These are phyloP conservation scores for Clavispora carvajalis DNA, from an alignment of 805 yeast species.

Conservation along the genomic window DNA sequence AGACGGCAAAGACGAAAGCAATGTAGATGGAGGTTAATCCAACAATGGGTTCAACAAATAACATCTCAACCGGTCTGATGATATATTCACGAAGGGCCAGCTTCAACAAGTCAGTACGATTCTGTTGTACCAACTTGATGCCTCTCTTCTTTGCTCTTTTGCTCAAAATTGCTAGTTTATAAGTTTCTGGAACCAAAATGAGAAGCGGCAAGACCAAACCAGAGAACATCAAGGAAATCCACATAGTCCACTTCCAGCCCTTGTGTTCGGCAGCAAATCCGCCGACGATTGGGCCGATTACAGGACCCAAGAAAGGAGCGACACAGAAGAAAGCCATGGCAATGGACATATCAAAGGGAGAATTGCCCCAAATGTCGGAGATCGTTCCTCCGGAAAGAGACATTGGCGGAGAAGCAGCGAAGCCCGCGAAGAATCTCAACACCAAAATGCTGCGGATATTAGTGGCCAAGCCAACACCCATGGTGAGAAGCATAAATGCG, in stretches of 20 bases:
- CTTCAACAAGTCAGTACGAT: constrained; percentile 37
- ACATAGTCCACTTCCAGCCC: constrained; percentile 18
- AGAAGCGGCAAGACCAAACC: constrained; percentile 14
- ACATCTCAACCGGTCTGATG: constrained; percentile 62
- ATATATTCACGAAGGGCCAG: constrained; percentile 46
- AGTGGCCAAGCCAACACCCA: constrained; percentile 16
- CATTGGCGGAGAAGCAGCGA: constrained; percentile 75
- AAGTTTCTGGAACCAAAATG: constrained; percentile 13
- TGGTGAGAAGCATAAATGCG: constrained; percentile 14
- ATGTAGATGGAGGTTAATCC: constrained; percentile 61
- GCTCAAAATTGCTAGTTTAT: constrained; percentile 14
- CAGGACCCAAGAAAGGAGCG: constrained; percentile 18
- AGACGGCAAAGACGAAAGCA: constrained; percentile 71
- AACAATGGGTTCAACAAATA: constrained; percentile 71
- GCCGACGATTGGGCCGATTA: constrained; percentile 17
- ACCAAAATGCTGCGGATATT: constrained; percentile 44
- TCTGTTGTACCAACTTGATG: constrained; percentile 34
- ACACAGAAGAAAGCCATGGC: constrained; percentile 74
- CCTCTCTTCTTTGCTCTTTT: constrained; percentile 45
- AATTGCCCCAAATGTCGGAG: constrained; percentile 60
- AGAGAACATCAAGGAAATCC: constrained; percentile 16
- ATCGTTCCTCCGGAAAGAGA: constrained; percentile 84
- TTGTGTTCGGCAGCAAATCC: constrained; percentile 44
- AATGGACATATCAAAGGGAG: constrained; percentile 54
- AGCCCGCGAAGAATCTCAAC: constrained; percentile 68